phyloP scores from a whole-genome alignment of 495 filamentous ascomycete species.

The Coniosporium apollinis region DNA sequence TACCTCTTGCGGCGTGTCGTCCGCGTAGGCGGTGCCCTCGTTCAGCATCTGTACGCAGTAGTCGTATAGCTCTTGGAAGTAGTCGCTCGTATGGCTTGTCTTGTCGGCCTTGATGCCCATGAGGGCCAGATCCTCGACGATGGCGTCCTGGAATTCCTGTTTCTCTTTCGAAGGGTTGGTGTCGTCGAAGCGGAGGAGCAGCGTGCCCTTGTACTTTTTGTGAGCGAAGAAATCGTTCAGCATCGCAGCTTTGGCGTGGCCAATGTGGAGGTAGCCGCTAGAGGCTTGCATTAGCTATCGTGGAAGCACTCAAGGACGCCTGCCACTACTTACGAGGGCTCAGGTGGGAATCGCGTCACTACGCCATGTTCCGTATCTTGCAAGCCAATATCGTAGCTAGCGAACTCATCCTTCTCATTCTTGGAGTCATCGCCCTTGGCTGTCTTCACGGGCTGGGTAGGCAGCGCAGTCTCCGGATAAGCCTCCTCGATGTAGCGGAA shows the following conservation, averaged over 20 bases:
- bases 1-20: constrained; percentile 76
- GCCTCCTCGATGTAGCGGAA: constrained; percentile 71
- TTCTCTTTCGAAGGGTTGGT: constrained; percentile 92
- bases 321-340: constrained; percentile 57
- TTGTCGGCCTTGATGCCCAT: constrained; percentile 77
- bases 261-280: constrained; percentile 85
- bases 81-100: constrained; percentile 68
- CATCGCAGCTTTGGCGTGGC: constrained; percentile 82
- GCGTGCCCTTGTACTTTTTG: constrained; percentile 65
- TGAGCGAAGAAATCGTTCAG: constrained; percentile 92
- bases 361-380: constrained; percentile 82
- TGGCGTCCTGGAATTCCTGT: constrained; percentile 77
- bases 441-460: constrained; percentile 9
- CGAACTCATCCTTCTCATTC: constrained; percentile 66
- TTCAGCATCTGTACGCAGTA: constrained; percentile 65
- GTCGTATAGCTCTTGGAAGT: constrained; percentile 77
- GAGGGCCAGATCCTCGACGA: constrained; percentile 66
- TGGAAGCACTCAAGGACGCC: constrained; percentile 3
- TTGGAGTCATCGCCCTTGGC: constrained; percentile 40
- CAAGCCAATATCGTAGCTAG: constrained; percentile 78
- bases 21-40: constrained; percentile 71
- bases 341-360: constrained; percentile 84
- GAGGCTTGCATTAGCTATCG: constrained; percentile 19
- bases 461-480: constrained; percentile 38
- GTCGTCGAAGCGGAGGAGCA: constrained; percentile 78